Base-by-base conservation (phyloP, 2,329 filamentous ascomycete genomes). In the Penicillium sumatraense region DNA sequence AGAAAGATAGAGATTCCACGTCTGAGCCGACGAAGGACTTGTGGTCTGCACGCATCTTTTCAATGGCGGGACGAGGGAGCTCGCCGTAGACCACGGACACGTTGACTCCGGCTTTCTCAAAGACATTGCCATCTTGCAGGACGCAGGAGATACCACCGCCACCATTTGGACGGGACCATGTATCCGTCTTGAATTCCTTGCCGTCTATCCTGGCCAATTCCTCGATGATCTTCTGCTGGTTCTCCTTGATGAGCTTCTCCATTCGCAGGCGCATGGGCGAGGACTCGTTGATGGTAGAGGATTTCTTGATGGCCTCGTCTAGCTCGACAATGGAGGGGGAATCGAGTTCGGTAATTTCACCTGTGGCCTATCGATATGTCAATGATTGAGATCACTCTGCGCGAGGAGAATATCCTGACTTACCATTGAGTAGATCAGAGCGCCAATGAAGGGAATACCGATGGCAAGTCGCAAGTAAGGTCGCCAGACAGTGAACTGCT, bases 221-320 rank as follows among this genome's bases (percentile, higher is more conserved):
- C 53, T 84, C 80, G 24, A 98, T 89, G 56, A 99, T 99, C 59
- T 89, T 85, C 67, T 90, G 85, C 71, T 99, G 95, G 68, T 98
- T 91, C 66, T 92, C 86, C 74, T 95, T 95, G 75, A 98, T 96
- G 72, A 98, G 90, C 68, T 90, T 86, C 77, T 99, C 95, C 95
- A 99, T 98, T 60, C 93, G 91, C 54, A 99, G 83, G 52, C 95
- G 92, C 93, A 99, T 98, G 2, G 95, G 93, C 13, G 93, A 97
- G 66, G 87, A 81, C 54, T 87, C 83, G 45, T 82, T 88, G 47
- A 98, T 83, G 60, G 86, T 86, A 53, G 86, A 83, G 73, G 95
- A 89, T 59, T 89, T 87, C 77, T 95, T 96, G 64, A 86, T 83
- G 59, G 91, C 82, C 61, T 85, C 86, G 74, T 98, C 95, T 67